Conservation (phyloP, 306 rosid genomes). For the Datisca glomerata region DNA sequence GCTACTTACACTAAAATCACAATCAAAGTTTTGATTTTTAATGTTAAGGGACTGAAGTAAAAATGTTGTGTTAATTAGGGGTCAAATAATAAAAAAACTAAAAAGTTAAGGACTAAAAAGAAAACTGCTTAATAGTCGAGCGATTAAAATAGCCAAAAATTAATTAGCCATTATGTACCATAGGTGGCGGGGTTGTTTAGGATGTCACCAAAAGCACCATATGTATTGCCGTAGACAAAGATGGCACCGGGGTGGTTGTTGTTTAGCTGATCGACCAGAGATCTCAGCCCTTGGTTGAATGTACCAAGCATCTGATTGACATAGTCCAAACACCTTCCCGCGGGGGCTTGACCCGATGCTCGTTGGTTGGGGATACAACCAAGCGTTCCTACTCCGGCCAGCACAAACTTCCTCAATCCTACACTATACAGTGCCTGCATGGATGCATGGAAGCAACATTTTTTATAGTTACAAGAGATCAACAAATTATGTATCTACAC, state of each 20-base stretch:
- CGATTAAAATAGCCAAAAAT: too few species aligned
- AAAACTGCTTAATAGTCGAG: too few species aligned
- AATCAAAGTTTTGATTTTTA: not conserved
- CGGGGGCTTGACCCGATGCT: slow-evolving; percentile 24
- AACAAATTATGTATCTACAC: not conserved
- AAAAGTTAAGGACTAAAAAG: too few species aligned
- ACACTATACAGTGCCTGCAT: slow-evolving; percentile 34
- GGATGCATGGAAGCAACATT: not conserved
- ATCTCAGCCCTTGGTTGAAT: slow-evolving; percentile 49
- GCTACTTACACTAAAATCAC: not conserved
- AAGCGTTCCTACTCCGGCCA: slow-evolving; percentile 60
- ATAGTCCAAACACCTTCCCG: slow-evolving; percentile 43
- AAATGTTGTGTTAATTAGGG: too few species aligned
- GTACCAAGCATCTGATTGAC: slow-evolving; percentile 55
- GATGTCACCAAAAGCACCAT: slow-evolving; percentile 48
- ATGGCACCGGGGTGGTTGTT: slow-evolving; percentile 28
- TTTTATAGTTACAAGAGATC: not conserved
- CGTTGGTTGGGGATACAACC: slow-evolving; percentile 78
- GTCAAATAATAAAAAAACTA: too few species aligned
- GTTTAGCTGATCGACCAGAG: slow-evolving; percentile 41
- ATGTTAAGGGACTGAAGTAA: not conserved
- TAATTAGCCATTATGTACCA: slow-evolving; percentile 16
- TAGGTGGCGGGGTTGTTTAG: slow-evolving; percentile 52
- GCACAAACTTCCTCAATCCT: slow-evolving; percentile 54
- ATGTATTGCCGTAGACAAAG: slow-evolving; percentile 47